Conservation (phyloP, 2,329 filamentous ascomycete species). For the Microdochium paspali region DNA sequence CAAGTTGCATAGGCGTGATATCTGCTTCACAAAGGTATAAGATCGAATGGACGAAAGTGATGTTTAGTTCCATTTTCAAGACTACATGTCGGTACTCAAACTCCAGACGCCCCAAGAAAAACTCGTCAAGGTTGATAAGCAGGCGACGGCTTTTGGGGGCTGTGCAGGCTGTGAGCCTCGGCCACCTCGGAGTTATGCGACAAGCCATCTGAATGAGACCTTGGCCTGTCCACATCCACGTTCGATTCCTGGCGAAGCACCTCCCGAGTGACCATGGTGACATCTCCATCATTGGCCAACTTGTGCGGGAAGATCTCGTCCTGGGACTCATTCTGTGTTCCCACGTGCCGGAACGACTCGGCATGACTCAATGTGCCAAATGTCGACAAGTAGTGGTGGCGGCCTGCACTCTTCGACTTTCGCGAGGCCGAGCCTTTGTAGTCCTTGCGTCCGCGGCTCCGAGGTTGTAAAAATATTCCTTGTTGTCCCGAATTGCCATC, state of each 20-base stretch:
- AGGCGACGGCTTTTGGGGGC: neutral
- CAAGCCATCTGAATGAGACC: neutral
- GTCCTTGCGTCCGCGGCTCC: constrained; percentile 5
- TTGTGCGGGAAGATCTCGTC: constrained; percentile 10
- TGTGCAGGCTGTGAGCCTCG: neutral
- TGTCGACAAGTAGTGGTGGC: constrained; percentile 2
- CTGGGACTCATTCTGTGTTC: constrained; percentile 6
- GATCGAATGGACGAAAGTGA: too few relatives aligned
- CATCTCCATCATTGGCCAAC: constrained; percentile 6
- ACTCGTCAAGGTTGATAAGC: neutral
- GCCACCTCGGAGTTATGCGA: neutral
- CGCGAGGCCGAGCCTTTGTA: constrained; percentile 6
- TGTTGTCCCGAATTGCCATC: neutral
- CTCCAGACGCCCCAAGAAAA: neutral
- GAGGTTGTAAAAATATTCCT: constrained; percentile 4
- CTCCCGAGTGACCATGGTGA: constrained; percentile 1
- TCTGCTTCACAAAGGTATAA: too few relatives aligned
- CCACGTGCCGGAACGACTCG: constrained; percentile 6
- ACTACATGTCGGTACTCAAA: too few relatives aligned
- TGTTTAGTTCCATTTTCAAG: too few relatives aligned
- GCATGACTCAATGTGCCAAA: constrained; percentile 8
- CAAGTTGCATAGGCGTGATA: too few relatives aligned
- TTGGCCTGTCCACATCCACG: neutral
- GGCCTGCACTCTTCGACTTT: constrained; percentile 3
- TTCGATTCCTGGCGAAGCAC: neutral